Conservation (phyloP, 1,139 yeast genomes). For the Diutina ranongensis region DNA sequence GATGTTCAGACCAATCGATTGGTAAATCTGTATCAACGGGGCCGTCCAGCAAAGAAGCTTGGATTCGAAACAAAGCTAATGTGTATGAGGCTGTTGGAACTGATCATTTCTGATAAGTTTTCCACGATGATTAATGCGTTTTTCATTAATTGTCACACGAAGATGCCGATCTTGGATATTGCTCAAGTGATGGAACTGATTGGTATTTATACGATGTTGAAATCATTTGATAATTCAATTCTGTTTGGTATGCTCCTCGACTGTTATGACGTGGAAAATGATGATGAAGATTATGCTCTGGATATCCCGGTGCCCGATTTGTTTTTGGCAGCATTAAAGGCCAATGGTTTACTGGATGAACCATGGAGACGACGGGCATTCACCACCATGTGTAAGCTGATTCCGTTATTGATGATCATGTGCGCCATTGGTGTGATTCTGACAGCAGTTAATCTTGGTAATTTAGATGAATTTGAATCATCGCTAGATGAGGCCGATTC, state of each 20-base stretch:
- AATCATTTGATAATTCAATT: slow-evolving; percentile 13
- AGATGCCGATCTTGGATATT: slow-evolving; percentile 24
- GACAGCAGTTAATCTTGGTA: slow-evolving; percentile 24
- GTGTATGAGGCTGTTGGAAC: slow-evolving; percentile 3
- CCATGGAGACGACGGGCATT: slow-evolving; percentile 15
- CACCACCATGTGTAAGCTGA: slow-evolving; percentile 14
- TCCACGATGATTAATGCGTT: slow-evolving; percentile 19
- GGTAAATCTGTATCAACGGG: slow-evolving; percentile 1
- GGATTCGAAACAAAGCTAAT: background rate
- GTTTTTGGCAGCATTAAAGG: slow-evolving; percentile 7
- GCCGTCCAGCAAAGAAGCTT: background rate
- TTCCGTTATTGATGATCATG: slow-evolving; percentile 20
- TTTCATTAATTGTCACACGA: slow-evolving; percentile 24
- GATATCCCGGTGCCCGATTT: slow-evolving; percentile 6
- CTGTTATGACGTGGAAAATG: slow-evolving; percentile 3
- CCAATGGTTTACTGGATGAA: slow-evolving; percentile 13
- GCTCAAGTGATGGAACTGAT: slow-evolving; percentile 21
- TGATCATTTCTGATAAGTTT: slow-evolving; percentile 1
- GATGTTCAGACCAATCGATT: background rate
- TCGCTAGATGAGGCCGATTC: slow-evolving; percentile 20
- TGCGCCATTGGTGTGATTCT: slow-evolving; percentile 26
- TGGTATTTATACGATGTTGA: slow-evolving; percentile 18
- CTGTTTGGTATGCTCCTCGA: slow-evolving; percentile 15
- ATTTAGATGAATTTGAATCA: slow-evolving; percentile 18
- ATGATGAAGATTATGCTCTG: slow-evolving; percentile 12